phyloP scores from a whole-genome alignment of 148 eudicot genomes.

The Simmondsia chinensis region DNA sequence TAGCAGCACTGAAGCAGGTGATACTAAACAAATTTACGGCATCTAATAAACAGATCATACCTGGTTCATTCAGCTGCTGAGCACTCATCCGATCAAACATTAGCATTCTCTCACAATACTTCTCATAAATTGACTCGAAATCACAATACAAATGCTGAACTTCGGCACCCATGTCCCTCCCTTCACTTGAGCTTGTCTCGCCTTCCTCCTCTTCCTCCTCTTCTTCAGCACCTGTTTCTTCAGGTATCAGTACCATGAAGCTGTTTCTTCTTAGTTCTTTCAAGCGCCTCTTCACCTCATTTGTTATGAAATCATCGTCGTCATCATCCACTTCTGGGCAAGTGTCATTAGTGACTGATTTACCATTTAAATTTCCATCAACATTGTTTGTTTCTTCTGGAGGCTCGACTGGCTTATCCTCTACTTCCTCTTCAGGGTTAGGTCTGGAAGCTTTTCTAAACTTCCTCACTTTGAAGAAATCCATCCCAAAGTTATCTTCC shows the following conservation, averaged over 20 bases:
- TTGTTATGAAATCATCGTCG: conserved; percentile 82
- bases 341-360: conserved; percentile 37
- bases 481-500: conserved; percentile 26
- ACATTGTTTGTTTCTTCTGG: conserved; percentile 42
- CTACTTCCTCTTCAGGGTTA: conserved; percentile 21
- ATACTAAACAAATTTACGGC: too few relatives aligned
- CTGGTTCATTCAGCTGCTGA: conserved; percentile 71
- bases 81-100: conserved; percentile 68
- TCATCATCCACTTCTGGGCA: conserved; percentile 56
- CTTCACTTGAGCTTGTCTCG: conserved; percentile 72
- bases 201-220: conserved; percentile 61
- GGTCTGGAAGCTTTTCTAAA: conserved; percentile 54
- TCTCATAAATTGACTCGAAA: conserved; percentile 66
- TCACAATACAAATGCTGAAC: conserved; percentile 73
- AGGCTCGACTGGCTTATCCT: conserved; percentile 36
- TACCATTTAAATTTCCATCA: conserved; percentile 31
- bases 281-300: conserved; percentile 87
- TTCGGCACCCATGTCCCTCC: conserved; percentile 64
- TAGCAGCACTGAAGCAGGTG: too few relatives aligned
- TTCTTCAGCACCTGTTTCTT: conserved; percentile 57
- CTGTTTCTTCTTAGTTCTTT: conserved; percentile 91
- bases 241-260: conserved; percentile 94
- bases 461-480: conserved; percentile 64
- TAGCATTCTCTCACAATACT: conserved; percentile 82
- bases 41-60: conserved; percentile 29